These are phyloP conservation scores for Epicoccum nigrum DNA, from an alignment of 2,329 filamentous ascomycete species.

Conservation along the genomic window DNA sequence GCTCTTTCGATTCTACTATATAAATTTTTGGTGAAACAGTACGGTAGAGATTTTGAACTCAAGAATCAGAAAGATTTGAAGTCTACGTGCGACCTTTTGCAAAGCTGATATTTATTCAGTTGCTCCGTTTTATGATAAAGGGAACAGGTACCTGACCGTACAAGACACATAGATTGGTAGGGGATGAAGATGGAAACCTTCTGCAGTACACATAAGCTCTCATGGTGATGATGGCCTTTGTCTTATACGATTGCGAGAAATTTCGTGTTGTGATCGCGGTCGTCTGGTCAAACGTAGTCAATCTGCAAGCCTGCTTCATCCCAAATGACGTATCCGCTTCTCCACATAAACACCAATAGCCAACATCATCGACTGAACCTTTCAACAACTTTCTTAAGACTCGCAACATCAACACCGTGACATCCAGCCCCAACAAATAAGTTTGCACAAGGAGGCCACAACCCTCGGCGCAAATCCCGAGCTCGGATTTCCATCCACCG, in stretches of 20 bases:
- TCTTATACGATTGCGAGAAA: not conserved
- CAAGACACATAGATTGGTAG: no score
- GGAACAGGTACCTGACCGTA: no score
- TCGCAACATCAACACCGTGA: not conserved
- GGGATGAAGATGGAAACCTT: no score
- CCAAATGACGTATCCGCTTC: constrained; percentile 15
- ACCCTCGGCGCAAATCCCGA: constrained; percentile 27
- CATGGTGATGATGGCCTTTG: no score
- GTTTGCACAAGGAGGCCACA: not conserved
- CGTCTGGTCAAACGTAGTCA: not conserved
- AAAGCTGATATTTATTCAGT: no score
- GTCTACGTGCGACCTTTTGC: no score
- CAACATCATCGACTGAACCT: not conserved
- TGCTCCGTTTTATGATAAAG: no score
- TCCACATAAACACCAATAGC: constrained; percentile 10
- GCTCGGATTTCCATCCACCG: constrained; percentile 17
- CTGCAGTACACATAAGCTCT: no score
- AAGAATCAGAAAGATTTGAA: no score
- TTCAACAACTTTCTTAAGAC: not conserved
- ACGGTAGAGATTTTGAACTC: not conserved
- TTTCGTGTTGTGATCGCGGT: not conserved
- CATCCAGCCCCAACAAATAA: not conserved
- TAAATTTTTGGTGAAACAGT: not conserved
- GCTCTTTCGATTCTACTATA: not conserved
- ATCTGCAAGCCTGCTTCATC: constrained; percentile 8